Evolutionary conservation across 768 basidiomycete genomes (phyloP), one percentile per base, ranked within the genome.

Genomic region (Amanita muscaria): DNA sequence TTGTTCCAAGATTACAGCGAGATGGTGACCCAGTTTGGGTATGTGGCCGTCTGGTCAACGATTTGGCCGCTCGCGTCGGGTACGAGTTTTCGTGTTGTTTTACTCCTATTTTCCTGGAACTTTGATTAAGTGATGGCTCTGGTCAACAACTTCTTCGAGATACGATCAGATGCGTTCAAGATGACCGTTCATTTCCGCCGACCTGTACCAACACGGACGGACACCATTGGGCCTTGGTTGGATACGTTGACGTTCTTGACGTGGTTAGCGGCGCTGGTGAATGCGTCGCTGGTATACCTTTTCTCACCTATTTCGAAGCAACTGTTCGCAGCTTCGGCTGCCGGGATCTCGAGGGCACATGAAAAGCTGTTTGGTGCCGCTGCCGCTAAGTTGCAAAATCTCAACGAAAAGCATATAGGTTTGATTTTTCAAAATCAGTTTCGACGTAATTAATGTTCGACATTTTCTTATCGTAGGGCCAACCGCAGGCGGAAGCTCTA

Each of bases 1-100:
- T 67, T 85, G 5, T 92, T 89, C 55, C 76, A 69, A 42, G 94
- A 97, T 64, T 99, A 94, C 62, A 80, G 79, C 55, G 96, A 99
- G 66, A 97, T 99, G 93, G 88, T 88, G 12, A 84, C 86, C 7
- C 90, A 93, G 56, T 96, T 94, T 59, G 93, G 94, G 0, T 92
- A 94, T 58, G 80, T 97, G 23, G 80, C 79, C 6, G 68, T 97
- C 16, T 98, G 92, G 90, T 87, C 82, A 36, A 82, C 88, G 23
- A 88, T 93, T 47, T 98, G 92, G 91, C 90, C 93, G 2, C 68
- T 98, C 14, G 85, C 90, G 2, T 81, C 90, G 19, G 70, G 83
- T 83, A 44, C 58, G 18, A 19, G 8, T 22, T 10, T 40, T n/a
- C 27, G 39, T n/a, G 11, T 29, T 42, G 24, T 25, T 49, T 24